A percentile compares a stretch with the other conserved stretches of the same genome.
Evolutionary conservation across 1,284 basidiomycete genomes (phyloP).

Genomic region (Cryptococcus amylolentus): DNA sequence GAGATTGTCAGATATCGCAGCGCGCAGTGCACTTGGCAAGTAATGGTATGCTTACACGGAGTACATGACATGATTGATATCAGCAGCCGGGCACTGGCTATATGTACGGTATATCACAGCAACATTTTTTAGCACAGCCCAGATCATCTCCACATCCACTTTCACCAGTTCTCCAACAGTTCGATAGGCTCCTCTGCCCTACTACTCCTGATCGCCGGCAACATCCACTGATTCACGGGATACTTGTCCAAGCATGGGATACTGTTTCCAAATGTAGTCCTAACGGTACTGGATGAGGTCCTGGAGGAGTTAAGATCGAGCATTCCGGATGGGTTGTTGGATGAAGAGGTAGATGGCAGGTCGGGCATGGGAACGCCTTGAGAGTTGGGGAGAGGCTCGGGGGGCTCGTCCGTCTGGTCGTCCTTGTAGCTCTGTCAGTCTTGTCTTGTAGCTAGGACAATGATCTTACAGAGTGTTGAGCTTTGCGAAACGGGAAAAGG

Average conservation of each 20-base stretch:
- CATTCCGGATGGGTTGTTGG: not conserved
- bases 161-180: not conserved
- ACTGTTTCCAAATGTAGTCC: not conserved
- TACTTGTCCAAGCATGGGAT: not conserved
- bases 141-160: too few species aligned
- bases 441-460: not conserved
- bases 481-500: conserved; percentile 5
- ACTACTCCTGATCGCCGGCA: not conserved
- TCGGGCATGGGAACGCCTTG: not conserved
- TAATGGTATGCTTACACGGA: too few species aligned
- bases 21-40: too few species aligned
- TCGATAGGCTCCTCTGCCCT: not conserved
- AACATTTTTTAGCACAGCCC: too few species aligned
- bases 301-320: not conserved
- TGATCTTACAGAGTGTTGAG: not conserved
- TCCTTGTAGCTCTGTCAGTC: too few species aligned
- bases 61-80: too few species aligned
- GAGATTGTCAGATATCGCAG: too few species aligned
- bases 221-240: not conserved
- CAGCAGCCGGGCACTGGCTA: too few species aligned
- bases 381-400: not conserved
- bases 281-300: not conserved
- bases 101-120: too few species aligned
- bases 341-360: not conserved
- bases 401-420: not conserved